Base-by-base conservation (phyloP, 2,329 filamentous ascomycete species). In the Blumeria graminis region DNA sequence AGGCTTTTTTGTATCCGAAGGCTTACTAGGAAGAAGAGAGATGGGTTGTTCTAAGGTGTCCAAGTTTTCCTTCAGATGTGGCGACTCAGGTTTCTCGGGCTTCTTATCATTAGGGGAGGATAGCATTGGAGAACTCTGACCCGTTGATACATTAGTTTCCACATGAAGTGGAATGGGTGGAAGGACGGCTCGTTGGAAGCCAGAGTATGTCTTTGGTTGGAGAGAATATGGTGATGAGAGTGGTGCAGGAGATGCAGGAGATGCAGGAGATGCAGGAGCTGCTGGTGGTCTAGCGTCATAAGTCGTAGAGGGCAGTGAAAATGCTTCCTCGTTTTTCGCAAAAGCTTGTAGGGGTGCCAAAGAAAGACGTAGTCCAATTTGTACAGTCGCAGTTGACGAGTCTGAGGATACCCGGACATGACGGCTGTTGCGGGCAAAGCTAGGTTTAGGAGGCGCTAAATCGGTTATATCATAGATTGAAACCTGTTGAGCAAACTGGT, bases 291-390 rank as follows among this genome's bases (percentile, higher is more conserved):
- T 56, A 3, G 71, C 67, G 55, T 69, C 68, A 58, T 68, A 63
- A 57, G 56, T 68, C 59, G 59, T 69, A 62, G 54, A 50, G 62
- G 67, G 59, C 16, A 64, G 48, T 62, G 66, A 58, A 8, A 61
- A 55, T 16, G 11, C n/a, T 11, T 22, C 18, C 16, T 48, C 7
- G 13, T 22, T 32, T 6, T 38, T 45, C 2, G 57, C 51, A 0
- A 58, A 32, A 38, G 58, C 56, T 33, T 59, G 57, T 55, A 56
- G 52, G 57, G 67, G 59, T 55, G 65, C 35, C 76, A 72, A 56
- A 74, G 81, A 85, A 56, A 86, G 71, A 10, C 82, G 76, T 14
- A 86, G 71, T 1, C 81, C 82, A 55, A 86, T 85, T 63, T 84
- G 81, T 10, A 86, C 81, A 0, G 81, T 85, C 28, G 80, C 80